Conservation (phyloP, 768 basidiomycete genomes). For the Amanita rimosa region DNA sequence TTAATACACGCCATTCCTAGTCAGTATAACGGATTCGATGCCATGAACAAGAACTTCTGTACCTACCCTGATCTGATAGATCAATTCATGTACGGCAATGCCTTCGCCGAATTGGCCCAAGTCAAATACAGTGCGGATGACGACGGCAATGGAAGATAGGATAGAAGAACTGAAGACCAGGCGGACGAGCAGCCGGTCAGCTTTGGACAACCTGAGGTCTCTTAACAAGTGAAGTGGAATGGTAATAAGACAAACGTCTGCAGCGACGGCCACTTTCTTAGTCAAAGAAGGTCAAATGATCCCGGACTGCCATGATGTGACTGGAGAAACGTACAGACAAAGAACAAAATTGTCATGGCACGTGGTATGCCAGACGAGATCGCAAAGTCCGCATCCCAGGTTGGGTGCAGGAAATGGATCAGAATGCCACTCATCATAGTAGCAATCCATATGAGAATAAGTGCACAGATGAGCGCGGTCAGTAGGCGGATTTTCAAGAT, state of each 20-base stretch:
- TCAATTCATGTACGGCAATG: slow-evolving; percentile 6
- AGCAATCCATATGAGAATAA: slow-evolving; percentile 7
- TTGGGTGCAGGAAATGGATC: slow-evolving; percentile 3
- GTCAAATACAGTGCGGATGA: slow-evolving; percentile 13
- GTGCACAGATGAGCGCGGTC: background rate
- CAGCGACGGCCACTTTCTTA: background rate
- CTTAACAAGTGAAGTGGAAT: slow-evolving; percentile 17
- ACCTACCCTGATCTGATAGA: slow-evolving; percentile 12
- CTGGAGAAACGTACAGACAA: slow-evolving; percentile 9
- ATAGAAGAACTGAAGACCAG: slow-evolving; percentile 16
- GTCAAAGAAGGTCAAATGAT: background rate
- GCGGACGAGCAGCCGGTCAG: slow-evolving; percentile 14
- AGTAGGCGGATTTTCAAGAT: slow-evolving; percentile 4
- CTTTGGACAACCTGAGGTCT: slow-evolving; percentile 12
- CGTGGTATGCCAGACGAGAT: slow-evolving; percentile 9
- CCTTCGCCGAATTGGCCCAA: slow-evolving; percentile 6
- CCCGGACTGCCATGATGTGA: background rate
- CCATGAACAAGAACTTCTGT: too few relatives aligned
- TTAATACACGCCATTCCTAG: too few relatives aligned
- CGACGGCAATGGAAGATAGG: slow-evolving; percentile 12
- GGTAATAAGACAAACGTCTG: slow-evolving; percentile 14
- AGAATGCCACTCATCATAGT: slow-evolving; percentile 9
- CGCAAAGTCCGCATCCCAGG: slow-evolving; percentile 8
- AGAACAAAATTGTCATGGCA: slow-evolving; percentile 6
- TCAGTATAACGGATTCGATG: too few relatives aligned